Percentiles rank a stretch among this genome's conserved stretches.
phyloP scores from a whole-genome alignment of 139 green algal species.

The Yamagishiella unicocca region DNA sequence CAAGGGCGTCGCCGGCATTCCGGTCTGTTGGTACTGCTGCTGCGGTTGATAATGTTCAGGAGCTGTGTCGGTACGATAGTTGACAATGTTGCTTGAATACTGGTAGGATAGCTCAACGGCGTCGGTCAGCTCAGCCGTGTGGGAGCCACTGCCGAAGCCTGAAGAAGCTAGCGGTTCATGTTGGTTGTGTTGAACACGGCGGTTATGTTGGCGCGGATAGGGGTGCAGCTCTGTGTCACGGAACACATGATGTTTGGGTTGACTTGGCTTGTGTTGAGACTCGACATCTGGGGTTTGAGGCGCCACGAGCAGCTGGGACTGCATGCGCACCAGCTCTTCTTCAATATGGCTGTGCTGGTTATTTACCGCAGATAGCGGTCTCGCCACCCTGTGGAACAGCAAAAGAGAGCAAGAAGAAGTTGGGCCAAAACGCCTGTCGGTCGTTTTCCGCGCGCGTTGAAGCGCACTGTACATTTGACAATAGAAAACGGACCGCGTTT shows the following conservation, averaged over 20 bases:
- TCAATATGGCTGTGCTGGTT: conserved; percentile 45
- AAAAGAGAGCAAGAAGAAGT: too few species aligned
- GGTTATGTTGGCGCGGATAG: neutral
- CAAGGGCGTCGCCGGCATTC: neutral
- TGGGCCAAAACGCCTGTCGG: too few species aligned
- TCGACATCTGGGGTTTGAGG: neutral
- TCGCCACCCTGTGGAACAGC: neutral
- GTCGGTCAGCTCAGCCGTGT: neutral
- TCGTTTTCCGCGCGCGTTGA: too few species aligned
- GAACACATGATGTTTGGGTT: conserved; percentile 2
- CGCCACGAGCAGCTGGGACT: neutral
- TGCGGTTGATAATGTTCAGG: neutral
- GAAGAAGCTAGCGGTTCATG: too few species aligned
- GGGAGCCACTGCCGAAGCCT: neutral
- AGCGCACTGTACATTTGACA: too few species aligned
- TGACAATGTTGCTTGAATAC: conserved; percentile 25
- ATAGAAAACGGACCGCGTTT: too few species aligned
- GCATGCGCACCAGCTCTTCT: conserved; percentile 28
- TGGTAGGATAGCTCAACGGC: conserved; percentile 16
- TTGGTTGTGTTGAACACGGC: conserved; percentile 12
- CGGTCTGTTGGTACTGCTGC: neutral
- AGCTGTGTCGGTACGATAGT: neutral
- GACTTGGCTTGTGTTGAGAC: neutral
- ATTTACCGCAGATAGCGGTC: conserved; percentile 3
- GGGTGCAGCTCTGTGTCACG: neutral